phyloP scores from a whole-genome alignment of 2,329 filamentous ascomycete genomes.

The Phyllosticta citribraziliensis region DNA sequence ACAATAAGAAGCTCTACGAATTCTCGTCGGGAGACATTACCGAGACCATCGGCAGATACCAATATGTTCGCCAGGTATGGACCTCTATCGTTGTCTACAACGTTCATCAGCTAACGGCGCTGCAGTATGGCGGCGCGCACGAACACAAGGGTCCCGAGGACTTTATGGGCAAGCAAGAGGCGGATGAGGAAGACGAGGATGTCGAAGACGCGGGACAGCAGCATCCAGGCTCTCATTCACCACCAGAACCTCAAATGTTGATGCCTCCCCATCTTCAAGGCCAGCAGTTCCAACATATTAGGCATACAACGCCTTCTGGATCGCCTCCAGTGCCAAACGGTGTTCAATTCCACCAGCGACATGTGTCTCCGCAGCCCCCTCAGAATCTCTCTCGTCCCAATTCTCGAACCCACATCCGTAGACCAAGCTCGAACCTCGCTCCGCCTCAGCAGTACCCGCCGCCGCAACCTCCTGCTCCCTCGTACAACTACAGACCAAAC shows the following conservation, averaged over 20 bases:
- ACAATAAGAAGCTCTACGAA: constrained; percentile 98
- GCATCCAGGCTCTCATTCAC: constrained; percentile 55
- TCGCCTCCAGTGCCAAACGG: constrained; percentile 82
- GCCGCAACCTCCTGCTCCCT: constrained; percentile 16
- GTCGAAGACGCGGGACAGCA: constrained; percentile 56
- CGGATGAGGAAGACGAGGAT: constrained; percentile 74
- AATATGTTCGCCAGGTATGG: constrained; percentile 58
- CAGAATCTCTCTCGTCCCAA: constrained; percentile 64
- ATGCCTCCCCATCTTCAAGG: constrained; percentile 37
- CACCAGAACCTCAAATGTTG: constrained; percentile 52
- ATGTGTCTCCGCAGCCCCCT: constrained; percentile 68
- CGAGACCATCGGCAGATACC: constrained; percentile 77
- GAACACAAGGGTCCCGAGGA: constrained; percentile 94
- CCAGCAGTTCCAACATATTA: constrained; percentile 67
- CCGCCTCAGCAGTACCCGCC: constrained; percentile 47
- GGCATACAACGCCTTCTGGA: constrained; percentile 72
- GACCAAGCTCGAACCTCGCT: constrained; percentile 63
- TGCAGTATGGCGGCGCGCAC: constrained; percentile 79
- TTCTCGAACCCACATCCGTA: constrained; percentile 69
- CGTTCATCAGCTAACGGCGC: constrained; percentile 17
- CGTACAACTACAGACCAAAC: constrained; percentile 76
- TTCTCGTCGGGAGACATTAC: constrained; percentile 92
- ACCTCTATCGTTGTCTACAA: not conserved
- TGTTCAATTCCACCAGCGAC: constrained; percentile 59
- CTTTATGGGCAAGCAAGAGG: constrained; percentile 67